These are phyloP conservation scores for Leucocoprinus sp. DNA, from an alignment of 768 basidiomycete genomes.

Conservation along the genomic window DNA sequence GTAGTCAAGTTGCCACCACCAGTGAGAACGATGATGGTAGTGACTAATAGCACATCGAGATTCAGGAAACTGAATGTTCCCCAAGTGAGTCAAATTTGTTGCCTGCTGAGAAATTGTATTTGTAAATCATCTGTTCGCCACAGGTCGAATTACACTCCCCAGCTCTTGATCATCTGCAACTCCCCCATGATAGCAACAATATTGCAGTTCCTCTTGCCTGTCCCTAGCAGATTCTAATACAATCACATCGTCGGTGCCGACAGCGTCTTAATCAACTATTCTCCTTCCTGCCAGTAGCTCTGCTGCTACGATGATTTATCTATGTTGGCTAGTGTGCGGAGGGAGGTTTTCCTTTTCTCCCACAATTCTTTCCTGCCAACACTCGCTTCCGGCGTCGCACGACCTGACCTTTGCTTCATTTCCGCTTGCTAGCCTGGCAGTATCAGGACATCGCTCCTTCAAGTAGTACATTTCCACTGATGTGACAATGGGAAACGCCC, in stretches of 20 bases:
- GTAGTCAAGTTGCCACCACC: too few relatives aligned
- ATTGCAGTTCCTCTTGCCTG: conserved; percentile 26
- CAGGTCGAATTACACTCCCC: too few relatives aligned
- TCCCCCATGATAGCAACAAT: conserved; percentile 58
- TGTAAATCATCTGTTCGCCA: too few relatives aligned
- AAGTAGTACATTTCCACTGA: conserved; percentile 61
- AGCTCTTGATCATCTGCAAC: too few relatives aligned
- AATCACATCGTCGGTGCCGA: background rate
- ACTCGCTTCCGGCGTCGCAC: background rate
- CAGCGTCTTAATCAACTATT: conserved; percentile 2
- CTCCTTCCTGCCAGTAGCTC: conserved; percentile 23
- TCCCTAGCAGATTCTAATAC: conserved; percentile 3
- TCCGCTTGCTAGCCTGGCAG: conserved; percentile 63
- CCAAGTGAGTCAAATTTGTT: too few relatives aligned
- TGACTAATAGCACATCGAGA: too few relatives aligned
- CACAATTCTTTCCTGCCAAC: background rate
- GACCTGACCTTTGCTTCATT: conserved; percentile 15
- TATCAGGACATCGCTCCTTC: conserved; percentile 69
- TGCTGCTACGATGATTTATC: conserved; percentile 15
- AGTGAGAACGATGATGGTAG: too few relatives aligned
- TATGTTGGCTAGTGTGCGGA: conserved; percentile 30
- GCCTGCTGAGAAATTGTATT: too few relatives aligned
- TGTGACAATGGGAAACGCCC: conserved; percentile 28
- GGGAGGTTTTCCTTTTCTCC: conserved; percentile 1
- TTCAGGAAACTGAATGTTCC: too few relatives aligned